These are phyloP conservation scores for Actinomortierella ambigua DNA, from an alignment of 371 early-diverging fungal genomes.

Conservation along the genomic window DNA sequence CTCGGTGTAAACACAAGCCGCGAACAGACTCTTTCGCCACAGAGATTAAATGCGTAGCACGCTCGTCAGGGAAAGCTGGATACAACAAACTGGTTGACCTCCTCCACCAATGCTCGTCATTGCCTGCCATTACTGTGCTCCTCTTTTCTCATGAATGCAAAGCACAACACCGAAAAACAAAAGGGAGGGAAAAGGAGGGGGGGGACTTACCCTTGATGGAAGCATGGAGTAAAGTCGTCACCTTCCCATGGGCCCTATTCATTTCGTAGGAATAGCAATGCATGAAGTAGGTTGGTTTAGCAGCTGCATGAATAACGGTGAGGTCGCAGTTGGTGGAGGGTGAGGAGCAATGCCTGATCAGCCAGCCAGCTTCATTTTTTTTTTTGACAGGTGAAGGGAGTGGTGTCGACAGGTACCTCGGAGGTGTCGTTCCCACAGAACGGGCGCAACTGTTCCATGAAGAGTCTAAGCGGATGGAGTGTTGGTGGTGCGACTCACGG, in stretches of 20 bases:
- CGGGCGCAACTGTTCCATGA: constrained; percentile 13
- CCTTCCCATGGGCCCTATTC: constrained; percentile 30
- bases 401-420: constrained; percentile 15
- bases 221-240: constrained; percentile 45
- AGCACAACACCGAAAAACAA: background rate
- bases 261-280: background rate
- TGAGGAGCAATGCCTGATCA: background rate
- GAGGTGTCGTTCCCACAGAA: constrained; percentile 39
- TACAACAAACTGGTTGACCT: too few species aligned
- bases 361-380: background rate
- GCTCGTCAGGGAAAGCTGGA: background rate
- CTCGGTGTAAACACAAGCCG: background rate
- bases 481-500: constrained; percentile 10
- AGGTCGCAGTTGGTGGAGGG: background rate
- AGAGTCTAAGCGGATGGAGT: constrained; percentile 7
- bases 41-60: background rate
- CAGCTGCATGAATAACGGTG: too few species aligned
- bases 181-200: background rate
- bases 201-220: constrained; percentile 35
- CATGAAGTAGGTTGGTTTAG: background rate
- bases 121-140: too few species aligned
- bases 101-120: too few species aligned
- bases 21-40: too few species aligned
- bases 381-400: background rate
- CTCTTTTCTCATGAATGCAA: background rate